phyloP scores from a whole-genome alignment of 352 stramenopile genomes.

The Blastocystis sp. region DNA sequence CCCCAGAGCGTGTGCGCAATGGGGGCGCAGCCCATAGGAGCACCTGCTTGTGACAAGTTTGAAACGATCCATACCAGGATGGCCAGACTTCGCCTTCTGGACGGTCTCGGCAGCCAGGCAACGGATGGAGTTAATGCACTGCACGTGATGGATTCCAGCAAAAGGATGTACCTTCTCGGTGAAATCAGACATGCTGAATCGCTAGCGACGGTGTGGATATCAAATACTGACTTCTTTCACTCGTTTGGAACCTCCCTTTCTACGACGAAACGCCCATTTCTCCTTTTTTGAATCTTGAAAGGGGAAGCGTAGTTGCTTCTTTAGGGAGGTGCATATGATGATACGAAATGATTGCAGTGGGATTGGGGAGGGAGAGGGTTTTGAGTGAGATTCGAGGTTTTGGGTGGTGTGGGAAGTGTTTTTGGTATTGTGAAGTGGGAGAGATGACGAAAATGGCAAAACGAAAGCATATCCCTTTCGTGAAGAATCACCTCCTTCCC shows the following conservation, averaged over 20 bases:
- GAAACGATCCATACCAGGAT: conserved; percentile 82
- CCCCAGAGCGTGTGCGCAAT: conserved; percentile 96
- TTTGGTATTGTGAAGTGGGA: no score
- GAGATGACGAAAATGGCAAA: not conserved
- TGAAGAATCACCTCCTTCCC: not conserved
- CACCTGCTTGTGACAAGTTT: conserved; percentile 77
- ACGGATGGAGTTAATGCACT: conserved; percentile 97
- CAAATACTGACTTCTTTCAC: conserved; percentile 16
- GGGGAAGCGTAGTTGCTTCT: not conserved
- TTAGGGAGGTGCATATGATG: not conserved
- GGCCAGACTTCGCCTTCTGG: conserved; percentile 93
- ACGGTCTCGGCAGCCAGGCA: conserved; percentile 95
- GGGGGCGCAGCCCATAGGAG: conserved; percentile 96
- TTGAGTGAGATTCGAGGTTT: no score
- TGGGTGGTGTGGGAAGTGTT: no score
- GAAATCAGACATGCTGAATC: conserved; percentile 61
- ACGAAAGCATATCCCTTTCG: not conserved
- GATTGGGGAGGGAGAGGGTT: no score
- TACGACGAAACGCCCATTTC: conserved; percentile 27
- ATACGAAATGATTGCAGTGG: not conserved
- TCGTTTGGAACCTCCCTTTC: not conserved
- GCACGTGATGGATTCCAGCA: conserved; percentile 73
- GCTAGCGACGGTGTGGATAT: not conserved
- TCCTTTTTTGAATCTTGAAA: not conserved
- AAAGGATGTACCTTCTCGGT: conserved; percentile 52